phyloP scores from a whole-genome alignment of 495 filamentous ascomycete genomes.

The Clavariopsis aquatica region DNA sequence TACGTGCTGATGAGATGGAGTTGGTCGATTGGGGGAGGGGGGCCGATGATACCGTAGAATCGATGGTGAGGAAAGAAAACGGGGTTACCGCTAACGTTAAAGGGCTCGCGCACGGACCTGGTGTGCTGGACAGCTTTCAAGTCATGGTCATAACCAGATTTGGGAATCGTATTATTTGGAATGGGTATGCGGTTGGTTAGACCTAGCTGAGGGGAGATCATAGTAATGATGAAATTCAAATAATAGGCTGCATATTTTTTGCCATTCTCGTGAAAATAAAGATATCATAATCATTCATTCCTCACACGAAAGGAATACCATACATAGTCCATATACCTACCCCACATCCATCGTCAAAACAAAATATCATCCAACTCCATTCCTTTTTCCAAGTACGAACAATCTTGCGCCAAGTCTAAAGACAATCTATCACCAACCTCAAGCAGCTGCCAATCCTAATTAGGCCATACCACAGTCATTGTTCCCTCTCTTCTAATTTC shows the following conservation, averaged over 20 bases:
- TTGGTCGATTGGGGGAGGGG: background rate
- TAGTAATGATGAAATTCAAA: background rate
- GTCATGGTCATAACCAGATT: background rate
- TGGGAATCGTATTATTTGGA: too few species aligned
- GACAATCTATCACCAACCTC: background rate
- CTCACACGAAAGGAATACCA: background rate
- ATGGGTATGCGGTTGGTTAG: too few species aligned
- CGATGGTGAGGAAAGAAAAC: background rate
- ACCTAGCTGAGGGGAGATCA: too few species aligned
- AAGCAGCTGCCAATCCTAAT: background rate
- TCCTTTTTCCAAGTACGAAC: background rate
- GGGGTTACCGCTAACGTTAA: too few species aligned
- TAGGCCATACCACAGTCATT: constrained; percentile 28
- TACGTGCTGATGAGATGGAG: too few species aligned
- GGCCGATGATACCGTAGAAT: background rate
- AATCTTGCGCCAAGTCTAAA: background rate
- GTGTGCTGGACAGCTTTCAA: too few species aligned
- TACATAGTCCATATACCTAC: background rate
- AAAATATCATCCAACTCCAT: background rate
- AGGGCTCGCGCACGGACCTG: too few species aligned
- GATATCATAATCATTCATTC: background rate
- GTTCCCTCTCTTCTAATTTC: constrained; percentile 14
- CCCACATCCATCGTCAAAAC: background rate
- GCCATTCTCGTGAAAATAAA: background rate
- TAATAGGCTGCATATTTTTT: background rate